Evolutionary conservation across 176 grass and related monocot genomes (phyloP), one percentile per base, ranked within the genome.

Genomic region (Juncus inflexus): DNA sequence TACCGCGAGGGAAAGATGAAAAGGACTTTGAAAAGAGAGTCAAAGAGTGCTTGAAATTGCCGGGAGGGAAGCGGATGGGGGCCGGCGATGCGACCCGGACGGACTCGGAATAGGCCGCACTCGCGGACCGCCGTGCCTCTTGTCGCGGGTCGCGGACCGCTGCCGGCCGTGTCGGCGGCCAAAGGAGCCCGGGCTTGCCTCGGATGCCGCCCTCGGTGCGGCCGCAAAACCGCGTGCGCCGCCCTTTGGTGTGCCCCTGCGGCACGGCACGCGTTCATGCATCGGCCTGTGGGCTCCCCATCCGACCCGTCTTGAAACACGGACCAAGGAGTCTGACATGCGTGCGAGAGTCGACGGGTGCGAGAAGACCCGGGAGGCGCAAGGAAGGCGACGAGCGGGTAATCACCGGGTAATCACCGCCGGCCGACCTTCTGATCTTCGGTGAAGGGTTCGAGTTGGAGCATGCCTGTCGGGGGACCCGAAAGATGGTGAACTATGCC

Each of bases 401-500:
- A 65, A 65, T 65, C 77, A 80, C 77, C 73, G 67, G 53, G 64
- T 69, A n/a, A n/a, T n/a, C n/a, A n/a, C n/a, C n/a, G n/a, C n/a
- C n/a, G n/a, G 79, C 84, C 79, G 53, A 82, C 79, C 75, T n/a
- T n/a, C 70, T n/a, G 79, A 82, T 78, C 79, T 87, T 87, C 13
- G 76, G 57, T 86, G 83, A 81, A 86, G 84, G 84, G 80, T 86
- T 86, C 69, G 74, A 86, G 83, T 86, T 73, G 77, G 68, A 80
- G 77, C 77, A 66, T 53, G 69, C 69, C 16, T 61, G 60, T 85
- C 73, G 72, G 78, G 82, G n/a, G n/a, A 90, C 82, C 76, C 86
- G 75, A 86, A 90, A 86, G 82, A 86, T 90, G 82, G 75, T 85
- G 82, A 90, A 85, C 86, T 90, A 90, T 90, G 78, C 82, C 82